Percentiles rank a stretch among this genome's conserved stretches.
Evolutionary conservation across 768 basidiomycete species (phyloP).

Genomic region (Boletus reticuloceps): DNA sequence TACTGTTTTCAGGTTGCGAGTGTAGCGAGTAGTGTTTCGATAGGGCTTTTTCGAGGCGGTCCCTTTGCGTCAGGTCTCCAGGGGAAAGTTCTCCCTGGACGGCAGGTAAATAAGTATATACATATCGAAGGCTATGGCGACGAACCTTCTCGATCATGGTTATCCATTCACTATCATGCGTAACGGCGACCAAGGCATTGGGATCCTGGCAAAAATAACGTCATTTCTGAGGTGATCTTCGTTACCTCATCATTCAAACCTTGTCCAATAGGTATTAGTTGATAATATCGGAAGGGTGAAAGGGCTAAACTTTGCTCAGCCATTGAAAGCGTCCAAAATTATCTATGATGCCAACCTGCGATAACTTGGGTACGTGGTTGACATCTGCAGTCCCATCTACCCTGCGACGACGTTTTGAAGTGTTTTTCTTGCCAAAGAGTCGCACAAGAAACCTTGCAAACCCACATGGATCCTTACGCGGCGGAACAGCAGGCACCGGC

Average conservation of each 20-base stretch:
- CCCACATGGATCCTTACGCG: not conserved
- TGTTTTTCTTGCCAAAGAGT: not conserved
- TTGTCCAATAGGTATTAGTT: slow-evolving; percentile 1
- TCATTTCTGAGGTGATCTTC: not conserved
- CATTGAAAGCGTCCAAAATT: not conserved
- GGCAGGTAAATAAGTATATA: not conserved
- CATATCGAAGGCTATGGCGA: not conserved
- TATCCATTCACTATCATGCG: slow-evolving; percentile 9
- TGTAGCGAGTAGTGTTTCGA: not conserved
- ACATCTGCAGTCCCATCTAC: not conserved
- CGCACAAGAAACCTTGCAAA: not conserved
- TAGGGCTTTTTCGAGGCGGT: not conserved
- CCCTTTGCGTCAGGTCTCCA: not conserved
- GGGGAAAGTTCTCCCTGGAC: not conserved
- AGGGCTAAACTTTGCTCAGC: not conserved
- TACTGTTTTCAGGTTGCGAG: not conserved
- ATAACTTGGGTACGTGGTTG: not conserved
- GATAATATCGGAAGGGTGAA: slow-evolving; percentile 9
- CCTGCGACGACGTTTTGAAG: not conserved
- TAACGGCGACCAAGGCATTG: slow-evolving; percentile 1
- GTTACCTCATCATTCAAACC: not conserved
- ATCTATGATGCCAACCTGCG: not conserved
- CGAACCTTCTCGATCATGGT: not conserved
- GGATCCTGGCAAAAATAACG: not conserved
- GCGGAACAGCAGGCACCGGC: not conserved